Conservation (phyloP, 2,329 filamentous ascomycete genomes). For the Pseudopyrenochaeta lycopersici region DNA sequence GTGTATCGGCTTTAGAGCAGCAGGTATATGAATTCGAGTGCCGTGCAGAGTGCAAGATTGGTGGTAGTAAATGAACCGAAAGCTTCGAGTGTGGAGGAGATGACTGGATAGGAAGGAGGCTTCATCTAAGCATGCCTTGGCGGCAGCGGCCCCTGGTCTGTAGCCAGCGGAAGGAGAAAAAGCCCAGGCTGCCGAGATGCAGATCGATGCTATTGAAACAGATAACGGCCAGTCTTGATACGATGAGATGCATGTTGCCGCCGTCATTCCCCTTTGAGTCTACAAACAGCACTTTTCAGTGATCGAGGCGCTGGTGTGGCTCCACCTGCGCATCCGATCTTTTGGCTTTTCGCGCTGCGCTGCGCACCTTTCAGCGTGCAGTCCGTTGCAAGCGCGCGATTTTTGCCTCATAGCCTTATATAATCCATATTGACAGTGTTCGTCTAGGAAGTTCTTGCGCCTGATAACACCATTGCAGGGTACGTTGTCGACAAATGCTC, state of each 20-base stretch:
- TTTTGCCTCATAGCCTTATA: slow-evolving; percentile 4
- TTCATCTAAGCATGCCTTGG: slow-evolving; percentile 39
- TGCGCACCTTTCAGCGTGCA: not conserved
- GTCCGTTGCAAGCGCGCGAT: not conserved
- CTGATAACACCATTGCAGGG: slow-evolving; percentile 24
- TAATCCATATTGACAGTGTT: slow-evolving; percentile 10
- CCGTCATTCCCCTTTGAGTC: not conserved
- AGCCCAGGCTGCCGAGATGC: slow-evolving; percentile 26
- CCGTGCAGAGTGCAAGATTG: slow-evolving; percentile 34
- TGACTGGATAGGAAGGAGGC: slow-evolving; percentile 45
- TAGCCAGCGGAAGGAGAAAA: slow-evolving; percentile 7
- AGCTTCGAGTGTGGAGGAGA: slow-evolving; percentile 32
- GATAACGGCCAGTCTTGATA: slow-evolving; percentile 15
- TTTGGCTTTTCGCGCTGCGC: not conserved
- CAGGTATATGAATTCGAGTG: slow-evolving; percentile 30
- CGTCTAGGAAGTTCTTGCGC: slow-evolving; percentile 4
- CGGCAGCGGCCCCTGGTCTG: slow-evolving; percentile 14
- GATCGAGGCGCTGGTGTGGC: no score
- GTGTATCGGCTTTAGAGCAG: slow-evolving; percentile 15
- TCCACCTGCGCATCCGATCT: no score
- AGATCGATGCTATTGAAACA: slow-evolving; percentile 18
- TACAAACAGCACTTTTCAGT: not conserved
- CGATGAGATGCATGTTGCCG: not conserved
- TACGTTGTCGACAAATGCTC: slow-evolving; percentile 14
- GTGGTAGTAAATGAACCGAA: slow-evolving; percentile 41